Conservation (phyloP, 495 filamentous ascomycete genomes). For the Hypoxylon crocopeplum region DNA sequence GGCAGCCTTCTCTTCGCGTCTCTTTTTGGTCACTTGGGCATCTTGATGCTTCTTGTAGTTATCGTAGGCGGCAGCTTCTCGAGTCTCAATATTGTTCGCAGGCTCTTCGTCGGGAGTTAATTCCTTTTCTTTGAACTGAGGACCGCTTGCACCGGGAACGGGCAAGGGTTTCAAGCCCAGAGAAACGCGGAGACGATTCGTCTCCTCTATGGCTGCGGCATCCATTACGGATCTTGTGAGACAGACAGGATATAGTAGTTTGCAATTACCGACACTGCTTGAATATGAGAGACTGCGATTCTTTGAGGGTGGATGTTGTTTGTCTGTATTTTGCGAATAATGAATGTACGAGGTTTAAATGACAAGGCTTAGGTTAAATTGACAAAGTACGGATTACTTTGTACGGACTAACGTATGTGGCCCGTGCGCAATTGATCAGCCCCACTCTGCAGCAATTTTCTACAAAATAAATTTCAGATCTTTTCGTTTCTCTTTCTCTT, state of each 20-base stretch:
- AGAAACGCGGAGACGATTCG: slow-evolving; percentile 88
- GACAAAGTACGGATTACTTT: no score
- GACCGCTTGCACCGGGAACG: slow-evolving; percentile 68
- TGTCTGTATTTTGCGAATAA: no score
- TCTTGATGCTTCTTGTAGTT: slow-evolving; percentile 63
- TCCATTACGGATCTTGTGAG: slow-evolving; percentile 64
- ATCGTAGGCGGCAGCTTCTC: slow-evolving; percentile 76
- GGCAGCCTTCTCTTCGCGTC: slow-evolving; percentile 76
- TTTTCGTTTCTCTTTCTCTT: slow-evolving; percentile 18
- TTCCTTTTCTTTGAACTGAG: slow-evolving; percentile 41
- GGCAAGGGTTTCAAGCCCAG: slow-evolving; percentile 91
- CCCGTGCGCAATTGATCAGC: slow-evolving; percentile 10
- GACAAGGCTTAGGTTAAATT: no score
- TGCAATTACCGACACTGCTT: background rate
- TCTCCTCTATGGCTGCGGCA: slow-evolving; percentile 87
- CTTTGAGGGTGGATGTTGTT: no score
- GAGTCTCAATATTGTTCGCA: slow-evolving; percentile 78
- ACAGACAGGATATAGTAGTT: background rate
- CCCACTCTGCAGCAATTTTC: slow-evolving; percentile 21
- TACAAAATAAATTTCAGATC: slow-evolving; percentile 38
- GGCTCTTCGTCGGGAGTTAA: slow-evolving; percentile 58
- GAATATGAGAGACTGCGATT: background rate
- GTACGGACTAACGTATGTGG: no score
- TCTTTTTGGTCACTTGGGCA: slow-evolving; percentile 68
- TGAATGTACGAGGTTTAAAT: no score